Evolutionary conservation across 768 basidiomycete genomes (phyloP).

Genomic region (Trametes sanguinea): DNA sequence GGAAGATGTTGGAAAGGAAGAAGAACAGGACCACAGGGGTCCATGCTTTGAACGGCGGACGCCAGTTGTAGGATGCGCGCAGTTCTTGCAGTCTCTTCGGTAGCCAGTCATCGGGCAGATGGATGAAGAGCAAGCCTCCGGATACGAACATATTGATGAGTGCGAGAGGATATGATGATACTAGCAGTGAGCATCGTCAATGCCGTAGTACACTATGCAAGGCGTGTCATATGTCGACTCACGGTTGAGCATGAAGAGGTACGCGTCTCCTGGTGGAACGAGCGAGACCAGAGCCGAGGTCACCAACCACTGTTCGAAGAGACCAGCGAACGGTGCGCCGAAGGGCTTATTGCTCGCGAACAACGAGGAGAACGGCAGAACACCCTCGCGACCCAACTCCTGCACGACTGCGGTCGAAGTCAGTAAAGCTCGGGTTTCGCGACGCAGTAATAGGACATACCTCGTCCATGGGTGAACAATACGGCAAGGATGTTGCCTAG

Average conservation of each 20-base stretch:
- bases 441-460: slow-evolving; percentile 33
- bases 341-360: slow-evolving; percentile 76
- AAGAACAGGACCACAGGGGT: slow-evolving; percentile 52
- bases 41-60: slow-evolving; percentile 64
- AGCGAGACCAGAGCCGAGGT: slow-evolving; percentile 56
- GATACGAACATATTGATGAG: slow-evolving; percentile 63
- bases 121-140: slow-evolving; percentile 62
- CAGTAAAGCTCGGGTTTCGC: background rate
- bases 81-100: slow-evolving; percentile 3
- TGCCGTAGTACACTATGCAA: too few relatives aligned
- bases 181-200: slow-evolving; percentile 33
- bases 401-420: slow-evolving; percentile 53
- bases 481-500: slow-evolving; percentile 65
- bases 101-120: slow-evolving; percentile 38
- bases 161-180: slow-evolving; percentile 57
- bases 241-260: slow-evolving; percentile 70
- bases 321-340: slow-evolving; percentile 61
- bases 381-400: slow-evolving; percentile 71
- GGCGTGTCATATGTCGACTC: slow-evolving; percentile 26
- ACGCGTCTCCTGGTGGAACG: slow-evolving; percentile 73
- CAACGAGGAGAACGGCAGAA: slow-evolving; percentile 64
- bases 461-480: slow-evolving; percentile 67
- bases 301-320: slow-evolving; percentile 62
- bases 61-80: slow-evolving; percentile 46
- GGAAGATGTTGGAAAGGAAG: slow-evolving; percentile 65